Evolutionary conservation across 176 grass and related monocot species (phyloP).

Genomic region (Raddia guianensis): DNA sequence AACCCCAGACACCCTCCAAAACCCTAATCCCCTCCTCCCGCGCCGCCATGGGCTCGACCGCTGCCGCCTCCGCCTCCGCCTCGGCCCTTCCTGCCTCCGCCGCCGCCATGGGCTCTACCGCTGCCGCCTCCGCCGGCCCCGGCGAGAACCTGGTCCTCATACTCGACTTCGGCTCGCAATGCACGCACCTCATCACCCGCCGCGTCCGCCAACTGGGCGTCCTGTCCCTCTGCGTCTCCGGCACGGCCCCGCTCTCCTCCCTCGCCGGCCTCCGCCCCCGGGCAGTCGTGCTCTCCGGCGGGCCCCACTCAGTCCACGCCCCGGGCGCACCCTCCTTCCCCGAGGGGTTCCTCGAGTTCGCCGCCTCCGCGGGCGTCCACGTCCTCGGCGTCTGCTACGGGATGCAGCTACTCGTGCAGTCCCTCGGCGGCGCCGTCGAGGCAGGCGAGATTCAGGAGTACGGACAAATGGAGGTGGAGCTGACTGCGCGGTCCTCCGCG

Average conservation of each 20-base stretch:
- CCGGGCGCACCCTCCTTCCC: slow-evolving; percentile 54
- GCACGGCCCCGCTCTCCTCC: slow-evolving; percentile 63
- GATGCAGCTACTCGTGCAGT: slow-evolving; percentile 91
- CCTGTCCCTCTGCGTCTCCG: slow-evolving; percentile 86
- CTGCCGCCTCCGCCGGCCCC: slow-evolving; percentile 18
- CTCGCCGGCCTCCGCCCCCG: slow-evolving; percentile 59
- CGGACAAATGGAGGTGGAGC: slow-evolving; percentile 77
- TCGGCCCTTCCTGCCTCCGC: no score
- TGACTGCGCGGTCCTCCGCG: slow-evolving; percentile 34
- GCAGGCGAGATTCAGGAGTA: slow-evolving; percentile 75
- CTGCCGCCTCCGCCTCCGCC: no score
- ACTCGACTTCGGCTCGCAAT: slow-evolving; percentile 86
- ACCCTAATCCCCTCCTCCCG: slow-evolving; percentile 40
- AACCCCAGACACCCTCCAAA: slow-evolving; percentile 19
- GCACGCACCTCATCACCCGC: slow-evolving; percentile 91
- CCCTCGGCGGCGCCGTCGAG: slow-evolving; percentile 63
- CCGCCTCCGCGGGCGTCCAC: slow-evolving; percentile 33
- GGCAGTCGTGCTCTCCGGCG: slow-evolving; percentile 65
- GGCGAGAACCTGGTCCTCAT: slow-evolving; percentile 81
- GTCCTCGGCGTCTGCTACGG: slow-evolving; percentile 89
- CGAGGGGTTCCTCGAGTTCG: slow-evolving; percentile 60
- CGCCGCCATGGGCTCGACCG: slow-evolving; percentile 43
- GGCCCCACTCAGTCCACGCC: slow-evolving; percentile 72
- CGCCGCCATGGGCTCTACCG: background rate
- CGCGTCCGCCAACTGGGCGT: slow-evolving; percentile 81